Conservation (phyloP, 2,329 filamentous ascomycete genomes). For the Phoma sp. region DNA sequence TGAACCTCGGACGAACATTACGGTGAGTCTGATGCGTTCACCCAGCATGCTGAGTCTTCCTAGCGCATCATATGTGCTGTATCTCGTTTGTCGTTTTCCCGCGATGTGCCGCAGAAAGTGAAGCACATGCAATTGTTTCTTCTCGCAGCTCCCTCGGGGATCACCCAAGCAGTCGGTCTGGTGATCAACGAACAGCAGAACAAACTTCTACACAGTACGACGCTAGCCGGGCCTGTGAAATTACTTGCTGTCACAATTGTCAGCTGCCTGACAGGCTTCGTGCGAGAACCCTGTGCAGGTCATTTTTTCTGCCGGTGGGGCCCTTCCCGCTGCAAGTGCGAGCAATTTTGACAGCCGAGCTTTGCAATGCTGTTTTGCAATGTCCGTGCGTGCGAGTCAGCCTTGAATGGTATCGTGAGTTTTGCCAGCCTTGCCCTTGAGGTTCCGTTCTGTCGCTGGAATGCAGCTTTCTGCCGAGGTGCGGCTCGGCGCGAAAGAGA, state of each 20-base stretch:
- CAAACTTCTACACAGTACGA: neutral
- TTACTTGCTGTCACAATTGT: neutral
- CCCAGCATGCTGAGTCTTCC: neutral
- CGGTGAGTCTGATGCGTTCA: slow-evolving; percentile 10
- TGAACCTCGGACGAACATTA: slow-evolving; percentile 15
- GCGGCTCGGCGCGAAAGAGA: slow-evolving; percentile 15
- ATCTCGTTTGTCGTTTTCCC: neutral
- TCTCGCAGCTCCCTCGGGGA: slow-evolving; percentile 7
- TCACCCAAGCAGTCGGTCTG: neutral
- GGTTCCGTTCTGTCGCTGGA: neutral
- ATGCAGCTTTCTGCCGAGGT: slow-evolving; percentile 8
- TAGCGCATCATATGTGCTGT: neutral
- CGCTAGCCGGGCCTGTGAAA: neutral
- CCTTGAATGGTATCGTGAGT: slow-evolving; percentile 1
- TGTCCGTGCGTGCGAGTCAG: slow-evolving; percentile 8
- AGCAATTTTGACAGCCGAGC: slow-evolving; percentile 18
- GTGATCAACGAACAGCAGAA: slow-evolving; percentile 4
- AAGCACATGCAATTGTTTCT: neutral
- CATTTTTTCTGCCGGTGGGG: slow-evolving; percentile 20
- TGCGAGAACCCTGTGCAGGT: slow-evolving; percentile 10
- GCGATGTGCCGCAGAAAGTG: neutral
- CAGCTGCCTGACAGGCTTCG: neutral
- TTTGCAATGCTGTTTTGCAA: neutral
- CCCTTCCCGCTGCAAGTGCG: slow-evolving; percentile 16
- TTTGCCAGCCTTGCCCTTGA: slow-evolving; percentile 6